Conservation (phyloP, 2,329 filamentous ascomycete genomes). For the Rugonectria rugulosa region DNA sequence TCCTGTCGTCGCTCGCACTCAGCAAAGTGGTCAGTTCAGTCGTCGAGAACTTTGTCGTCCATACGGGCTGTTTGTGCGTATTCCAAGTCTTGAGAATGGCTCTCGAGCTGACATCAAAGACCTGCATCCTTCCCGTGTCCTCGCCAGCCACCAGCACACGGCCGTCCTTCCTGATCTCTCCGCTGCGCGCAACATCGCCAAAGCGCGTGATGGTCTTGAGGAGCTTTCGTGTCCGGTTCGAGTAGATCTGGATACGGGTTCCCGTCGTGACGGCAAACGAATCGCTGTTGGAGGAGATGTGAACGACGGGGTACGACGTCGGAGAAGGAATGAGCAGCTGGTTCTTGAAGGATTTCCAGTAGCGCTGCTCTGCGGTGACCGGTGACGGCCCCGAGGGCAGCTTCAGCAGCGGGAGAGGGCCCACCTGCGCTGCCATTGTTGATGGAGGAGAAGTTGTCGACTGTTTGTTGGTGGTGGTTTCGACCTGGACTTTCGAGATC, state of each 20-base stretch:
- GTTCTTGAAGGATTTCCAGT: conserved; percentile 96
- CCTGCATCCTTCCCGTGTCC: conserved; percentile 90
- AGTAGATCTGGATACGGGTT: conserved; percentile 92
- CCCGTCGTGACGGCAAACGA: conserved; percentile 95
- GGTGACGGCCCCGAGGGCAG: conserved; percentile 83
- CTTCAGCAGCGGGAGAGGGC: conserved; percentile 81
- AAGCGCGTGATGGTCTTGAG: conserved; percentile 95
- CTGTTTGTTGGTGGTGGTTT: conserved; percentile 24
- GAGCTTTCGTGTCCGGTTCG: conserved; percentile 87
- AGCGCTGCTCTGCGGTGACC: conserved; percentile 89
- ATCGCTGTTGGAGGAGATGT: conserved; percentile 81
- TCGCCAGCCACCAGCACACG: conserved; percentile 90
- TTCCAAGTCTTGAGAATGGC: conserved; percentile 96
- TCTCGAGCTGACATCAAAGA: conserved; percentile 88
- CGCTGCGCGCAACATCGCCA: conserved; percentile 87
- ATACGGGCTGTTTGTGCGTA: conserved; percentile 92
- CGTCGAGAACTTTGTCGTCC: conserved; percentile 91
- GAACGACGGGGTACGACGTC: conserved; percentile 86
- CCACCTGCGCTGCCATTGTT: conserved; percentile 85
- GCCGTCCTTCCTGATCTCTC: conserved; percentile 87
- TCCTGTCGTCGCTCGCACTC: conserved; percentile 91
- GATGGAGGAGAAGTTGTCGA: conserved; percentile 24
- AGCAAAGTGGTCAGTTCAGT: conserved; percentile 85
- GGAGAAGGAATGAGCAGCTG: conserved; percentile 90
- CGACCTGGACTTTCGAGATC: conserved; percentile 11